Percentiles rank a stretch among this genome's conserved stretches.
These are phyloP conservation scores for Euphorbia peplus DNA, from an alignment of 345 rosid genomes.

Conservation along the genomic window DNA sequence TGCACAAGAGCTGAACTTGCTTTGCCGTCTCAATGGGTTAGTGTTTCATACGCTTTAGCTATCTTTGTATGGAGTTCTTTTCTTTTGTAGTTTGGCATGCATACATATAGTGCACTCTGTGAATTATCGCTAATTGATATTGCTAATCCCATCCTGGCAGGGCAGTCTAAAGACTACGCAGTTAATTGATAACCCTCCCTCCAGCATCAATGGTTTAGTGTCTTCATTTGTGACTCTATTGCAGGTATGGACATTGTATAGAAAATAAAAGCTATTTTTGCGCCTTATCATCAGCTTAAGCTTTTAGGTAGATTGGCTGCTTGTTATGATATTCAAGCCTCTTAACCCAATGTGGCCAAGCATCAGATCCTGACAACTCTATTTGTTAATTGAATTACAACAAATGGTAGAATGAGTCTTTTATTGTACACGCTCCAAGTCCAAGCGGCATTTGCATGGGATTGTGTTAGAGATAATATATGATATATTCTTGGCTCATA, in stretches of 20 bases:
- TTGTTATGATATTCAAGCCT: no score
- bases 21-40: conserved; percentile 75
- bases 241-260: conserved; percentile 44
- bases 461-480: no score
- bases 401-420: no score
- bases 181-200: conserved; percentile 33
- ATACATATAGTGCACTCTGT: neutral
- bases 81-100: neutral
- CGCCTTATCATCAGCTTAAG: no score
- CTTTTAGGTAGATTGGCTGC: no score
- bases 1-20: conserved; percentile 56
- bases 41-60: conserved; percentile 17
- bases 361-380: no score
- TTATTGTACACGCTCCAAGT: no score
- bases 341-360: no score
- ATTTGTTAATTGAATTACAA: no score
- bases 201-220: conserved; percentile 75
- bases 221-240: conserved; percentile 75
- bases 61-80: neutral
- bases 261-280: no score
- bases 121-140: conserved; percentile 25
- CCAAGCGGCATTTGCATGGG: no score
- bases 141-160: conserved; percentile 53
- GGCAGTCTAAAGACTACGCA: conserved; percentile 74
- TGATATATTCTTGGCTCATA: no score